phyloP scores from a whole-genome alignment of 768 basidiomycete genomes.

The Termitomyces sp. region DNA sequence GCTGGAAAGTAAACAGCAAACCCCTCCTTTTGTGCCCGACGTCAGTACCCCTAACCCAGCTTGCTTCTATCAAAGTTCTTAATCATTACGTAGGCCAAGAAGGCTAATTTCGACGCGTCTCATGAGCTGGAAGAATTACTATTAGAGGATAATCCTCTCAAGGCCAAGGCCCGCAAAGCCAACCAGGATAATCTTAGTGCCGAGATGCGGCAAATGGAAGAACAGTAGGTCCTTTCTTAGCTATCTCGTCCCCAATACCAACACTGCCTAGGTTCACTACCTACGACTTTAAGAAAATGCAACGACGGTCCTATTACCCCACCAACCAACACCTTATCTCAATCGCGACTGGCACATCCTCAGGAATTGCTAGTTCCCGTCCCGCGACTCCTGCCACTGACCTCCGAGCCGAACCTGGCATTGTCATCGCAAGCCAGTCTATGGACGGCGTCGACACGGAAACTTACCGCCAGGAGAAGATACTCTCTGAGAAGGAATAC shows the following conservation, averaged over 20 bases:
- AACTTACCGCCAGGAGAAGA: slow-evolving; percentile 36
- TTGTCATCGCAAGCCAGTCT: slow-evolving; percentile 37
- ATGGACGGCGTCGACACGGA: slow-evolving; percentile 37
- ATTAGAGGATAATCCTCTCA: slow-evolving; percentile 94
- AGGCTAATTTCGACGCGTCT: slow-evolving; percentile 98
- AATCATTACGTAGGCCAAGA: slow-evolving; percentile 70
- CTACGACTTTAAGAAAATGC: slow-evolving; percentile 92
- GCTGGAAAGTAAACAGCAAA: slow-evolving; percentile 69
- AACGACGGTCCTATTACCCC: slow-evolving; percentile 88
- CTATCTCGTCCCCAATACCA: slow-evolving; percentile 2
- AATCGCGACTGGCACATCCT: slow-evolving; percentile 73
- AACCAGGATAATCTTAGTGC: slow-evolving; percentile 85
- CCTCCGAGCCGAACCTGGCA: slow-evolving; percentile 39
- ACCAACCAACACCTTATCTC: slow-evolving; percentile 72
- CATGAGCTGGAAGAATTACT: slow-evolving; percentile 96
- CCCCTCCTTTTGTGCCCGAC: slow-evolving; percentile 88
- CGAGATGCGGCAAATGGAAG: slow-evolving; percentile 98
- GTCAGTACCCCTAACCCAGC: slow-evolving; percentile 36
- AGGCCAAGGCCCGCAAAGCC: slow-evolving; percentile 88
- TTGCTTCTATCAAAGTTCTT: background rate
- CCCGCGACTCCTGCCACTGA: slow-evolving; percentile 68
- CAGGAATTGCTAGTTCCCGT: slow-evolving; percentile 65
- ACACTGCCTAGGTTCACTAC: slow-evolving; percentile 65
- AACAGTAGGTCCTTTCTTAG: slow-evolving; percentile 62
- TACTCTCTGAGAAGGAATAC: slow-evolving; percentile 47